Evolutionary conservation across 2,329 filamentous ascomycete species (phyloP).

Genomic region (Hypoxylon sp.): DNA sequence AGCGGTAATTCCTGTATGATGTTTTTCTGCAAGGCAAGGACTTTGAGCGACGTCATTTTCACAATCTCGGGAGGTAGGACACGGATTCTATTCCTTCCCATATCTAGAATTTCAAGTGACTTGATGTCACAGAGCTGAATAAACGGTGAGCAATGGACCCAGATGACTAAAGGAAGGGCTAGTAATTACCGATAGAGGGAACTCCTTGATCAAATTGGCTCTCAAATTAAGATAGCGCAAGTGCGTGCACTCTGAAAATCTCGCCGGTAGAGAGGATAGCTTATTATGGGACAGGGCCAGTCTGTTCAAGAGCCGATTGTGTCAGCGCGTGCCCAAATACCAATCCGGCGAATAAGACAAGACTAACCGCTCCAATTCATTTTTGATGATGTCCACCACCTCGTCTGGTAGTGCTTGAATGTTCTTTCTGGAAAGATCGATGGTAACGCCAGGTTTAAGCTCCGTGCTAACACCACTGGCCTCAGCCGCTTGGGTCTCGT

Average conservation of each 20-base stretch:
- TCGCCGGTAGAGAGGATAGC: conserved; percentile 74
- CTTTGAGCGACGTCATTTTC: conserved; percentile 86
- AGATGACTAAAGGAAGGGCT: conserved; percentile 25
- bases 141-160: conserved; percentile 41
- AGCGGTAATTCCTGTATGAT: conserved; percentile 85
- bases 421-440: conserved; percentile 81
- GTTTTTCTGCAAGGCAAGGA: conserved; percentile 89
- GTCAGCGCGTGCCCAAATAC: conserved; percentile 38
- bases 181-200: conserved; percentile 66
- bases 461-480: conserved; percentile 70
- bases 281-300: conserved; percentile 86
- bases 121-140: conserved; percentile 84
- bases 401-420: conserved; percentile 79
- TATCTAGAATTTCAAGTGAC: conserved; percentile 90
- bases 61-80: conserved; percentile 82
- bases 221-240: conserved; percentile 84
- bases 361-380: conserved; percentile 77
- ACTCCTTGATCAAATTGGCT: conserved; percentile 78
- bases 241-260: conserved; percentile 81
- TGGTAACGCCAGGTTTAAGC: conserved; percentile 78
- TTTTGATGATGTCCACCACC: conserved; percentile 79
- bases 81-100: conserved; percentile 87
- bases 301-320: conserved; percentile 57
- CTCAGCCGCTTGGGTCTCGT: conserved; percentile 72
- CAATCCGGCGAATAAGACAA: background rate